A percentile compares a stretch with the other conserved stretches of the same genome.
phyloP scores from a whole-genome alignment of 2,329 filamentous ascomycete genomes.

The Diaporthe vaccinii region DNA sequence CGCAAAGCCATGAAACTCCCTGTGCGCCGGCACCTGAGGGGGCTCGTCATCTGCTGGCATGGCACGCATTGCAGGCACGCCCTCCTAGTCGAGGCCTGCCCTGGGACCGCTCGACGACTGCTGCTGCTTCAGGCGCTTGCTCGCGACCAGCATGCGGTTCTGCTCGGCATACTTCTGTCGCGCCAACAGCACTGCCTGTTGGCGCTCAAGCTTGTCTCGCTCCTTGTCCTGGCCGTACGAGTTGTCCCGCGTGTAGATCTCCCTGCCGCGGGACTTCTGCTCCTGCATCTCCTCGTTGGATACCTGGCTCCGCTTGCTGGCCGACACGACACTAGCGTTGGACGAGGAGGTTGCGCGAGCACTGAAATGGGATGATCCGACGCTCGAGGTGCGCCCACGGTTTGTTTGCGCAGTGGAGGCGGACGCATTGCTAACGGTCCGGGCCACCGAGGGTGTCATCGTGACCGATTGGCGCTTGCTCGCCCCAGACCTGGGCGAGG shows the following conservation, averaged over 20 bases:
- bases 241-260: conserved; percentile 68
- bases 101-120: conserved; percentile 26
- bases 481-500: conserved; percentile 39
- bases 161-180: conserved; percentile 73
- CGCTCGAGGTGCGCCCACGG: conserved; percentile 48
- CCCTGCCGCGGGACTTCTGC: conserved; percentile 66
- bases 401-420: conserved; percentile 42
- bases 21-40: conserved; percentile 31
- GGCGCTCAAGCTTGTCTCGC: conserved; percentile 67
- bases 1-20: conserved; percentile 13
- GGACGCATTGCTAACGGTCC: conserved; percentile 41
- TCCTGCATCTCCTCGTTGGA: conserved; percentile 65
- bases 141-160: conserved; percentile 72
- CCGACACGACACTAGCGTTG: conserved; percentile 55
- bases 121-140: conserved; percentile 59
- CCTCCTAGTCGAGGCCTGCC: conserved; percentile 33
- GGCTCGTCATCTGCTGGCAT: background rate
- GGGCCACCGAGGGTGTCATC: conserved; percentile 33
- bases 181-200: conserved; percentile 66
- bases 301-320: conserved; percentile 60
- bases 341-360: conserved; percentile 61
- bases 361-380: conserved; percentile 47
- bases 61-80: background rate
- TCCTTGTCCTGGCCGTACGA: conserved; percentile 61
- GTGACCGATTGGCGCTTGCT: conserved; percentile 38